Evolutionary conservation across 805 yeast species (phyloP), one percentile per base, ranked within the genome.

Genomic region (Osmozyma mogii): DNA sequence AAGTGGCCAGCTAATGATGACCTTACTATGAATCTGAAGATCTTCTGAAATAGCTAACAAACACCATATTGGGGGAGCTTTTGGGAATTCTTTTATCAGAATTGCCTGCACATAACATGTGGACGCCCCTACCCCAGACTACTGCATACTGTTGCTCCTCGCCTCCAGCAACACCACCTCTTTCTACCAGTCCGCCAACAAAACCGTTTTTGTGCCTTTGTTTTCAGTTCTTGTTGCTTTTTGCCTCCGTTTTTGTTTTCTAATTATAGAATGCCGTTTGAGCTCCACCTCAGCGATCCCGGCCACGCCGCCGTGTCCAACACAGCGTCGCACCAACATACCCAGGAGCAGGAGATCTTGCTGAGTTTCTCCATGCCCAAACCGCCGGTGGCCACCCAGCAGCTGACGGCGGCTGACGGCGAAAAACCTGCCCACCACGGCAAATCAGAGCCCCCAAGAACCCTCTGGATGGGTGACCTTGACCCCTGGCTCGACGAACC

Each of bases 401-500:
- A 58, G 36, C 56, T 56, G 29, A 51, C 50, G 21, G 45, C 39
- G 9, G 60, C 61, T 19, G 43, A 37, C 10, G 28, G 33, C 13
- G 26, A 29, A 12, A 32, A 32, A 6, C 6, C 24, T n/a, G 31
- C 24, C 7, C 13, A 23, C 7, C 15, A 42, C 8, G 32, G 38
- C 3, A 42, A 43, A 11, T 31, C 41, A 2, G 54, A 49, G n/a
- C 65, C 70, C 10, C 85, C 94, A 15, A 66, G 80, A 36, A 82
- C 94, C 1, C 57, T 82, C 18, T 82, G 94, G 94, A 82, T 82
- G 94, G 94, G 94, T 8, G 92, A 82, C 52, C 59, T 82, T 41
- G 89, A 82, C 47, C 84, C 89, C 1, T 73, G 80, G 72, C 72
- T 80, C 45, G 84, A 78, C 47, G 92, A 81, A 49, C 61, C 57